These are phyloP conservation scores for Botryotinia globosa DNA, from an alignment of 2,329 filamentous ascomycete species.

Conservation along the genomic window DNA sequence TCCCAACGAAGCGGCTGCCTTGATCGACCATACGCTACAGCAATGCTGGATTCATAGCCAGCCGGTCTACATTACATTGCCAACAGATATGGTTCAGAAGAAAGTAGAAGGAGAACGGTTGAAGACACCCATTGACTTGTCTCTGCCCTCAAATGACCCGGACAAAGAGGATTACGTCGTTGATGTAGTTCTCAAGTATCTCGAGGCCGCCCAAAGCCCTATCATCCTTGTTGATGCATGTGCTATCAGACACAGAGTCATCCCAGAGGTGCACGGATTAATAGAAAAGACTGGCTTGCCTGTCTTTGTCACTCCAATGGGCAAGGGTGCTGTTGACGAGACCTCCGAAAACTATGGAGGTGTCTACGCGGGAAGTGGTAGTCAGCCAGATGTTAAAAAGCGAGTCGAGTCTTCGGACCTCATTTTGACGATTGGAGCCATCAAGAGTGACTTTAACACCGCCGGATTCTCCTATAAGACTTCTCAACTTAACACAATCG, in stretches of 20 bases:
- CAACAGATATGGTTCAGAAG: conserved; percentile 74
- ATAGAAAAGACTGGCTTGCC: conserved; percentile 72
- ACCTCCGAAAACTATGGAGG: conserved; percentile 72
- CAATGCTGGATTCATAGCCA: conserved; percentile 72
- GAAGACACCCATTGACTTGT: conserved; percentile 66
- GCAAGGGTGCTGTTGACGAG: conserved; percentile 81
- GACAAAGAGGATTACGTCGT: conserved; percentile 82
- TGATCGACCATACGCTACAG: conserved; percentile 75
- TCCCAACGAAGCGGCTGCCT: conserved; percentile 63
- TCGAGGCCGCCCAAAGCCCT: conserved; percentile 70
- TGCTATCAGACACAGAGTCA: conserved; percentile 70
- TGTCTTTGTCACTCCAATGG: conserved; percentile 87
- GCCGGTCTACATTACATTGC: conserved; percentile 81
- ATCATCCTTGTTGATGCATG: conserved; percentile 82
- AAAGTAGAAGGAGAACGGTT: conserved; percentile 74
- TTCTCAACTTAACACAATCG: conserved; percentile 73
- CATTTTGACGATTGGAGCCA: conserved; percentile 65
- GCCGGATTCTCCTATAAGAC: conserved; percentile 79
- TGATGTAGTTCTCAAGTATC: conserved; percentile 69
- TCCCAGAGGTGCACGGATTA: conserved; percentile 70
- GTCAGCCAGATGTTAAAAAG: conserved; percentile 60
- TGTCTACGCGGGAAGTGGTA: conserved; percentile 80
- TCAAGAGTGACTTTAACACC: conserved; percentile 77
- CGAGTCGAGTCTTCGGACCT: conserved; percentile 68
- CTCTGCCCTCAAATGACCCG: conserved; percentile 60